These are phyloP conservation scores for Lachnellula hyalina DNA, from an alignment of 2,329 filamentous ascomycete genomes.

Conservation along the genomic window DNA sequence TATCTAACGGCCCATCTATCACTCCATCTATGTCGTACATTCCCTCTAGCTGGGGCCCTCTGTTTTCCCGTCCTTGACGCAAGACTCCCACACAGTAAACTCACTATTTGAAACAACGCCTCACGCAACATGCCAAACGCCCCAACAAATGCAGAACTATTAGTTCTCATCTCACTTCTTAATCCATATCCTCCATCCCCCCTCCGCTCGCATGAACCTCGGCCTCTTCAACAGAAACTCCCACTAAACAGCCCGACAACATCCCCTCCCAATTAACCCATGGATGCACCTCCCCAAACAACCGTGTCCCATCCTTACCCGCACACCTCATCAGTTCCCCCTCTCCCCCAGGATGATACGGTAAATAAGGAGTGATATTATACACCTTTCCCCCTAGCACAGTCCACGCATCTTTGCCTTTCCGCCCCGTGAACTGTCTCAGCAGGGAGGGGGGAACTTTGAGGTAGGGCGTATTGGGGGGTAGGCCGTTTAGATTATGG, in stretches of 20 bases:
- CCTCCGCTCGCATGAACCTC: slow-evolving; percentile 28
- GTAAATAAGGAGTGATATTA: slow-evolving; percentile 83
- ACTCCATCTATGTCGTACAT: too few species aligned
- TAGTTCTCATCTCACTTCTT: slow-evolving; percentile 7
- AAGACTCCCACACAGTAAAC: too few species aligned
- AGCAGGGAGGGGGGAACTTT: slow-evolving; percentile 81
- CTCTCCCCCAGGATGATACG: slow-evolving; percentile 85
- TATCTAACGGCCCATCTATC: too few species aligned
- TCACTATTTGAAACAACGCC: too few species aligned
- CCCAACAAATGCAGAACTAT: too few species aligned
- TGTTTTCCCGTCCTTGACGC: too few species aligned
- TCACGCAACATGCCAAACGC: too few species aligned
- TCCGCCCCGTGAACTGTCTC: slow-evolving; percentile 71
- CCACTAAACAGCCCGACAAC: slow-evolving; percentile 58
- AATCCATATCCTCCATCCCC: slow-evolving; percentile 59
- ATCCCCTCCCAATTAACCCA: slow-evolving; percentile 72
- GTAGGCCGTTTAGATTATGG: slow-evolving; percentile 61
- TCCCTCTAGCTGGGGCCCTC: too few species aligned
- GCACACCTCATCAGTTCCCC: slow-evolving; percentile 64
- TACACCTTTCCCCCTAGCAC: slow-evolving; percentile 87
- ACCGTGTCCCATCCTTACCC: slow-evolving; percentile 53
- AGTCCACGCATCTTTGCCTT: slow-evolving; percentile 85
- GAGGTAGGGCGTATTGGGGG: slow-evolving; percentile 49
- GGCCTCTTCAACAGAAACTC: slow-evolving; percentile 55
- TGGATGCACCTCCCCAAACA: slow-evolving; percentile 63